Evolutionary conservation across 2,329 filamentous ascomycete species (phyloP).

Genomic region (Canariomyces notabilis): DNA sequence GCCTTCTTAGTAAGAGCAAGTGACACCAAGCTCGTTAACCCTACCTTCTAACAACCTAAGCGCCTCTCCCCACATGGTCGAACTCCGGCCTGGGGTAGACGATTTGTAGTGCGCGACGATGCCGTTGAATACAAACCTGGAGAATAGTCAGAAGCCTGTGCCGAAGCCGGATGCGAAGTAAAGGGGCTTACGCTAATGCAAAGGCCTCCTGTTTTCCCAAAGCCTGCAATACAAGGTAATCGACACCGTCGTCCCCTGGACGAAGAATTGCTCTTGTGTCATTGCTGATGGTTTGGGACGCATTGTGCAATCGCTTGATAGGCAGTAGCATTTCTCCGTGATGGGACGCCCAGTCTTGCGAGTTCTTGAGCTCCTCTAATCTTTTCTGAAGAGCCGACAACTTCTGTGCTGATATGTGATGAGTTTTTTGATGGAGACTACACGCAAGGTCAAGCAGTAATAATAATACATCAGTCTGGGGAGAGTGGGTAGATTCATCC

Average conservation of each 20-base stretch:
- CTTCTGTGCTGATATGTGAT: slow-evolving; percentile 54
- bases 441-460: slow-evolving; percentile 67
- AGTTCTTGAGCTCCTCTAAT: slow-evolving; percentile 51
- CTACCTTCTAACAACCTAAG: slow-evolving; percentile 32
- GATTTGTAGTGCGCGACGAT: slow-evolving; percentile 39
- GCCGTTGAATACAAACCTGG: slow-evolving; percentile 52
- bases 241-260: slow-evolving; percentile 42
- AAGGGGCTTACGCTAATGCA: slow-evolving; percentile 45
- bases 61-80: slow-evolving; percentile 38
- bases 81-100: slow-evolving; percentile 34
- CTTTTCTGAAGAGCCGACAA: slow-evolving; percentile 56
- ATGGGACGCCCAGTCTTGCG: slow-evolving; percentile 42
- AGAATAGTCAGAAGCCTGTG: slow-evolving; percentile 10
- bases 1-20: slow-evolving; percentile 1
- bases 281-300: slow-evolving; percentile 47
- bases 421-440: slow-evolving; percentile 58
- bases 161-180: not conserved
- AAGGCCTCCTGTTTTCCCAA: slow-evolving; percentile 56
- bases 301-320: slow-evolving; percentile 46
- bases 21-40: not conserved
- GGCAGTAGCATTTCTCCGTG: slow-evolving; percentile 51
- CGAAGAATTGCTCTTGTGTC: slow-evolving; percentile 53
- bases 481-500: slow-evolving; percentile 56
- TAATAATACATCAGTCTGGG: slow-evolving; percentile 61
- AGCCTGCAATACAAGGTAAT: slow-evolving; percentile 56